Base-by-base conservation (phyloP, 768 basidiomycete species). In the Fomitopsis serialis region DNA sequence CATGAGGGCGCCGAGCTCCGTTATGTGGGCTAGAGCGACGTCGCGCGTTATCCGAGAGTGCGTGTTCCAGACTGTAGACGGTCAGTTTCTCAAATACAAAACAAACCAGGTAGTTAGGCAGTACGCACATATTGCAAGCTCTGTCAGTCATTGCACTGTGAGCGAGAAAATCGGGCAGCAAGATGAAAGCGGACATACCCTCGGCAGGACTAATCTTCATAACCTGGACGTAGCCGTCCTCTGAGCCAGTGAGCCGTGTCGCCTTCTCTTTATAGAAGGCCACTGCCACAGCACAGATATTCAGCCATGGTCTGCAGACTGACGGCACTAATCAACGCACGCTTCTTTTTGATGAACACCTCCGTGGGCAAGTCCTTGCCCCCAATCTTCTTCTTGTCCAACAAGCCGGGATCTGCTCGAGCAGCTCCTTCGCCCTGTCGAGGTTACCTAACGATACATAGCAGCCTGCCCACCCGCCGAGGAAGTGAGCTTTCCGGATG, bases 321-420 rank as follows among this genome's bases (percentile, higher is more conserved):
- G 34, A 43, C 15, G 43, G 29, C n/a, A 19, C 12, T 22, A 17
- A n/a, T n/a, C 1, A 61, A 68, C 84, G 9, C 48, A 89, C 89
- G 36, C 67, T 86, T 88, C 73, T 87, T 89, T 71, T 84, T 80
- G 50, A 91, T 87, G 52, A 84, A 82, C 2, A 84, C 80, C 59
- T 92, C 89, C 0, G 86, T 87, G 0, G 89, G 87, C 48, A 89
- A 65, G 50, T 82, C 79, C 66, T 81, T 83, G n/a, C 82, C 85
- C 11, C 76, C 76, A 3, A 85, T 68, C 68, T 82, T 87, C 66
- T 74, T 77, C 64, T 77, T 79, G 19, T 81, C 76, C 11, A 89
- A 71, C 48, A 82, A 63, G 68, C 72, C 0, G 87, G 86, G n/a
- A 89, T 75, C 12, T 63, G 68, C 54, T 91, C 82, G 3, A 89